Evolutionary conservation across 139 green algal genomes (phyloP).

Genomic region (Diplosphaera chodatii): DNA sequence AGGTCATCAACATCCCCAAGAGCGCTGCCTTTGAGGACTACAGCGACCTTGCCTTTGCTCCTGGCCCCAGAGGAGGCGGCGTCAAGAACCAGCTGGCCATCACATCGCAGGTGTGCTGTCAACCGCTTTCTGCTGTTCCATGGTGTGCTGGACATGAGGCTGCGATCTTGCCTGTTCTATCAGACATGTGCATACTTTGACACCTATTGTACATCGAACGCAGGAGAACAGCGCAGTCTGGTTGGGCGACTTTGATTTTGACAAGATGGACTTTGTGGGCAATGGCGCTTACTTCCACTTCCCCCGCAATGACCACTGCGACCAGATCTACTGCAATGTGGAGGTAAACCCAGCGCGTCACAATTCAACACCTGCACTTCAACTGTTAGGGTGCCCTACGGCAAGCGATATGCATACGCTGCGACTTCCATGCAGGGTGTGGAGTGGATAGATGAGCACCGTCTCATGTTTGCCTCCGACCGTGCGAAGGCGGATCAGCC

Average conservation of each 20-base stretch:
- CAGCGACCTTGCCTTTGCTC: conserved; percentile 27
- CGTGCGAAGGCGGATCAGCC: conserved; percentile 28
- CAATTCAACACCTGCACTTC: too few relatives aligned
- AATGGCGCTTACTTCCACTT: conserved; percentile 25
- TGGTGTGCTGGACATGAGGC: neutral
- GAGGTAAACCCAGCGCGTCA: conserved; percentile 5
- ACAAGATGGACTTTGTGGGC: conserved; percentile 18
- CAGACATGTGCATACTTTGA: too few relatives aligned
- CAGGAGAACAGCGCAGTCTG: conserved; percentile 40
- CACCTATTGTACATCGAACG: neutral
- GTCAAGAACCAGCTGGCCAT: conserved; percentile 7
- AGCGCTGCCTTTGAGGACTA: conserved; percentile 34
- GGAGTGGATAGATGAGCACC: conserved; percentile 28
- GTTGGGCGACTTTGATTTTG: conserved; percentile 30
- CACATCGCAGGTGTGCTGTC: conserved; percentile 5
- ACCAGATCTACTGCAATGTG: conserved; percentile 40
- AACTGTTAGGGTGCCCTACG: too few relatives aligned
- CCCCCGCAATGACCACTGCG: conserved; percentile 29
- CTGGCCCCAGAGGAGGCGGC: too few relatives aligned
- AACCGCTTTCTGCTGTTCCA: neutral
- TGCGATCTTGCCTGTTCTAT: too few relatives aligned
- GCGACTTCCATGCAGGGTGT: conserved; percentile 13
- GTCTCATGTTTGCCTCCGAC: conserved; percentile 25
- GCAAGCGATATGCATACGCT: too few relatives aligned
- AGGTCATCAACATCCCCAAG: conserved; percentile 16